Base-by-base conservation (phyloP, 139 green algal genomes). In the Coccomyxa sp. region DNA sequence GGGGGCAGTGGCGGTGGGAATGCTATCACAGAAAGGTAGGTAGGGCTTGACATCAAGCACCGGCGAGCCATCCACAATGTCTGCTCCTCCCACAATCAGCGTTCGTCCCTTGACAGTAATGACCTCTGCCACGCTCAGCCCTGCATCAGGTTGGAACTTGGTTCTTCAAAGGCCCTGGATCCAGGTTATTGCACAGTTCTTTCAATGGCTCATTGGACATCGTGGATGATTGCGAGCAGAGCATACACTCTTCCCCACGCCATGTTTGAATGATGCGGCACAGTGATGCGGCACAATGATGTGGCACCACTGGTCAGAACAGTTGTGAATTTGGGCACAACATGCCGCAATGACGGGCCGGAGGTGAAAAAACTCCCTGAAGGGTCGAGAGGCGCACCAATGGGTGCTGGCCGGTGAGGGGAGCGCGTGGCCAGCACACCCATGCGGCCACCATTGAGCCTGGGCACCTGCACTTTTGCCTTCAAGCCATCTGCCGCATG, bases 11-110 rank as follows among this genome's bases (percentile, higher is more conserved):
- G 95, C 95, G 9, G 27, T n/a, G 0, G 87, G 15, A 14, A 97
- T 58, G 27, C 84, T 82, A 85, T 98, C 96, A 78, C 90, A 95
- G 81, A 96, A 98, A 13, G 94, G 93, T 30, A 97, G 84, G 85
- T 97, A 98, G 16, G 96, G 96, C 83, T 98, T 98, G 75, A 98
- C 90, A 85, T 98, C 96, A 23, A 98, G 89, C 67, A 98, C 90
- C 0, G 95, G 95, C 10, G 90, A 93, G 71, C 96, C 96, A 81
- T 98, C 93, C 71, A 98, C 94, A 60, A 98, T 87, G 87, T 98
- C 96, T 0, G 88, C 90, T 0, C 95, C 95, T 16, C 87, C 91
- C 68, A 98, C 84, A 23, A 92, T 18, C 11, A 98, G 80, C 25
- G 59, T 88, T 31, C 86, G 76, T 21, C 79, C 84, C 74, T 90